Conservation (phyloP, 352 stramenopile species). For the Hyaloperonospora brassicae region DNA sequence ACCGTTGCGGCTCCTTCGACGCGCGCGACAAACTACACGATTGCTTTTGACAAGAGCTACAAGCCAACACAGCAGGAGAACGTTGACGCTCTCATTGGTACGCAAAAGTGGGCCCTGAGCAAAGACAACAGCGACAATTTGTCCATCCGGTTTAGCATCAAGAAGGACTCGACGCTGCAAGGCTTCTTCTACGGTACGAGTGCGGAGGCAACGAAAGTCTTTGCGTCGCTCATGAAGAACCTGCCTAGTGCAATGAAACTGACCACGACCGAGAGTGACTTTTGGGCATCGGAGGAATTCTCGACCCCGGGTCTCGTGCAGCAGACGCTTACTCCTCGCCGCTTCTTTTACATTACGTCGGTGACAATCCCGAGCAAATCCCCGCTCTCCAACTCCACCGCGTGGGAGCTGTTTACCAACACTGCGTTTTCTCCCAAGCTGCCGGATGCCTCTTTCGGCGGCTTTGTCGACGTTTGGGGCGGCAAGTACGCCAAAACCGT, state of each 20-base stretch:
- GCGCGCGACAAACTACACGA: constrained; percentile 15
- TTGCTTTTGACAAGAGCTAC: constrained; percentile 12
- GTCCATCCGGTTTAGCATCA: constrained; percentile 20
- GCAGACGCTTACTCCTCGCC: constrained; percentile 16
- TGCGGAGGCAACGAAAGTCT: constrained; percentile 5
- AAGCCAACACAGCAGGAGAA: constrained; percentile 23
- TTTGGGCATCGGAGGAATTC: constrained; percentile 16
- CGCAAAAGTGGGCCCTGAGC: constrained; percentile 18
- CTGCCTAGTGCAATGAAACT: constrained; percentile 16
- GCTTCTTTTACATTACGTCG: constrained; percentile 27
- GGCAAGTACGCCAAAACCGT: constrained; percentile 15
- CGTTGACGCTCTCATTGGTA: constrained; percentile 19
- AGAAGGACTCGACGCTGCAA: constrained; percentile 12
- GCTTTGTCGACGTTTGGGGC: constrained; percentile 21
- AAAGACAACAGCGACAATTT: constrained; percentile 23
- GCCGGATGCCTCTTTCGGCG: constrained; percentile 12
- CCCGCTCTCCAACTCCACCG: constrained; percentile 15
- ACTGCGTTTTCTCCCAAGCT: constrained; percentile 17
- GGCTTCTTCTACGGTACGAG: constrained; percentile 18
- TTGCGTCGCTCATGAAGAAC: constrained; percentile 16
- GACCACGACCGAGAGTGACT: constrained; percentile 12
- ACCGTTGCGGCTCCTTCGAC: constrained; percentile 12
- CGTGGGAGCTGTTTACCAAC: constrained; percentile 14
- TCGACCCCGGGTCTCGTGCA: constrained; percentile 16
- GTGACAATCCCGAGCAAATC: constrained; percentile 17